Base-by-base conservation (phyloP, 495 filamentous ascomycete species). In the Daldinia childiae region DNA sequence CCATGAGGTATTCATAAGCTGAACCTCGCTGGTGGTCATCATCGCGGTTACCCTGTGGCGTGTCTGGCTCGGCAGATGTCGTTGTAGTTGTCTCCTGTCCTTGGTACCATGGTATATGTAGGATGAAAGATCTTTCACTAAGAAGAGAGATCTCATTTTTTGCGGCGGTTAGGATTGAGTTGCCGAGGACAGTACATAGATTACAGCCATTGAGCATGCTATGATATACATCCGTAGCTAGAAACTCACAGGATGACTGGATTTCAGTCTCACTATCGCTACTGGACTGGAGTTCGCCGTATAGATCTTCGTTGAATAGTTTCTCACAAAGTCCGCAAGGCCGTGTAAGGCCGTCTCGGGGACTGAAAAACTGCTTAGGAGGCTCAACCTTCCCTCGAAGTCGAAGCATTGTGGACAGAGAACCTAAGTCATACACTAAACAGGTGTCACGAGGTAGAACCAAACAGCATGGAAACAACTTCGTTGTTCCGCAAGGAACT, bases 31-130 rank as follows among this genome's bases (percentile, higher is more conserved):
- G 56, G 29, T 3, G 19, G 17, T 34, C 2, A 38, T 58, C n/a
- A 3, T 56, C 27, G 52, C 17, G 6, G 54, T 59, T 34, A 29
- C 14, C 24, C 21, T 43, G 36, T 34, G 56, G 39, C 29, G 6
- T 12, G 19, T 4, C 36, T 26, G 7, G 21, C 8, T 29, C 30
- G 12, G 36, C 6, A 14, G 36, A 43, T 15, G 56, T 43, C 26
- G 34, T 41, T 36, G 14, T 27, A 21, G 3, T 41, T 41, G 32
- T 15, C 34, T 59, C 30, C 19, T 59, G 34, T 12, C n/a, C 36
- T n/a, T 41, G 56, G 36, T 59, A 59, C 56, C 56, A 59, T 29
- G 56, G 56, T 59, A 59, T 59, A 43, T 59, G 26, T 19, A 34
- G 56, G 34, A n/a, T n/a, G 36, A 43, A 59, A 7, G 56, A 17